phyloP scores from a whole-genome alignment of 257 asterid genomes.

The Solanum pimpinellifolium region DNA sequence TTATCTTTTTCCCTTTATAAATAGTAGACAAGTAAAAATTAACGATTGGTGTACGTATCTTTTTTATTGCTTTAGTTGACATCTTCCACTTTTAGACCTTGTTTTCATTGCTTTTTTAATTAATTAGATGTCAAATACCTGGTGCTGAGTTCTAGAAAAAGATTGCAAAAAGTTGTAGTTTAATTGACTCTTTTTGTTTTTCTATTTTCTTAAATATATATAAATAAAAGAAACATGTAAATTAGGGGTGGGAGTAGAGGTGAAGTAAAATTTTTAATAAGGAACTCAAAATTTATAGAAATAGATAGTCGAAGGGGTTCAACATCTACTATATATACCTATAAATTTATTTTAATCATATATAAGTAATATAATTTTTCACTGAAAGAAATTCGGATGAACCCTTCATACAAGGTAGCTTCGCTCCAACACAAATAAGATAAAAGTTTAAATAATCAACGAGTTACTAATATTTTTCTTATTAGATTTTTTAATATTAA shows the following conservation, averaged over 20 bases:
- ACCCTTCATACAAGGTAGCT: no score
- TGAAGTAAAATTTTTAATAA: no score
- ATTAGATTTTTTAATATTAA: not conserved
- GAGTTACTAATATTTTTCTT: no score
- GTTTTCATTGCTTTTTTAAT: not conserved
- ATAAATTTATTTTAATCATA: no score
- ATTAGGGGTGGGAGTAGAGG: not conserved
- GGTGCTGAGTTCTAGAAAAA: not conserved
- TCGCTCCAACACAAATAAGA: rapidly evolving
- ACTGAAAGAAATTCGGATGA: rapidly evolving
- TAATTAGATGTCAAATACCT: not conserved
- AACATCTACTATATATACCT: no score
- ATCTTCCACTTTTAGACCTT: not conserved
- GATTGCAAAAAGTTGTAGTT: not conserved
- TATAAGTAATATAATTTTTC: no score
- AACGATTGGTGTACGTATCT: not conserved
- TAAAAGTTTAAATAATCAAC: no score
- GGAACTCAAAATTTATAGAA: no score
- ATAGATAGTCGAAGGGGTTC: no score
- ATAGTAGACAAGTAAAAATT: not conserved
- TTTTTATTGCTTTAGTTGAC: not conserved
- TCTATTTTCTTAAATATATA: no score
- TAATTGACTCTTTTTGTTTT: not conserved
- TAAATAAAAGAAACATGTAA: no score
- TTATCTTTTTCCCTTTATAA: no score